Conservation (phyloP, 495 filamentous ascomycete species). For the Lichina pygmaea region DNA sequence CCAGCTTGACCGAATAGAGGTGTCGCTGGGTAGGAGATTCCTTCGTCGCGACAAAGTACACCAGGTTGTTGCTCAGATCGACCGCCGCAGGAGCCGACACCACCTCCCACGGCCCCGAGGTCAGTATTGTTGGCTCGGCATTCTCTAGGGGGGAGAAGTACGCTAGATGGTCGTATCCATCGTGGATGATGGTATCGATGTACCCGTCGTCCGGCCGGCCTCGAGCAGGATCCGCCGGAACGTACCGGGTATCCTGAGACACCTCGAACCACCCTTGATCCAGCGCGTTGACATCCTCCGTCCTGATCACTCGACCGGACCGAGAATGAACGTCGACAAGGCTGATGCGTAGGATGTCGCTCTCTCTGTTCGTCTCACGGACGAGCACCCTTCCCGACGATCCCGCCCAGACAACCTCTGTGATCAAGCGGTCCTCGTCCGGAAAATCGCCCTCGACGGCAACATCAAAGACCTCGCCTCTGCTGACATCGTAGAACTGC, state of each 20-base stretch:
- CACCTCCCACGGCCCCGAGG: slow-evolving; percentile 80
- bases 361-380: slow-evolving; percentile 82
- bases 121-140: slow-evolving; percentile 54
- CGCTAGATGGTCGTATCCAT: slow-evolving; percentile 72
- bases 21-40: slow-evolving; percentile 72
- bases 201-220: slow-evolving; percentile 68
- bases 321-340: slow-evolving; percentile 54
- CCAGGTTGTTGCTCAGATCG: slow-evolving; percentile 57
- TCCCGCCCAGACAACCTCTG: slow-evolving; percentile 78
- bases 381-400: slow-evolving; percentile 43
- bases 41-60: slow-evolving; percentile 78
- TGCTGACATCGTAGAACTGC: slow-evolving; percentile 70
- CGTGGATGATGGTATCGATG: slow-evolving; percentile 68
- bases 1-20: slow-evolving; percentile 68
- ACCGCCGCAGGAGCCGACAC: slow-evolving; percentile 67
- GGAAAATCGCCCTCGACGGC: slow-evolving; percentile 49
- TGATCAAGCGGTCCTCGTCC: slow-evolving; percentile 69
- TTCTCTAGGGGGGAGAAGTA: slow-evolving; percentile 89
- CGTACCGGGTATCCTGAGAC: slow-evolving; percentile 57
- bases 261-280: slow-evolving; percentile 98
- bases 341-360: slow-evolving; percentile 64
- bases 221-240: slow-evolving; percentile 58
- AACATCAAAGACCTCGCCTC: slow-evolving; percentile 52
- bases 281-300: slow-evolving; percentile 45
- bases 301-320: slow-evolving; percentile 54